These are phyloP conservation scores for Prunus mongolica DNA, from an alignment of 306 rosid species.

Conservation along the genomic window DNA sequence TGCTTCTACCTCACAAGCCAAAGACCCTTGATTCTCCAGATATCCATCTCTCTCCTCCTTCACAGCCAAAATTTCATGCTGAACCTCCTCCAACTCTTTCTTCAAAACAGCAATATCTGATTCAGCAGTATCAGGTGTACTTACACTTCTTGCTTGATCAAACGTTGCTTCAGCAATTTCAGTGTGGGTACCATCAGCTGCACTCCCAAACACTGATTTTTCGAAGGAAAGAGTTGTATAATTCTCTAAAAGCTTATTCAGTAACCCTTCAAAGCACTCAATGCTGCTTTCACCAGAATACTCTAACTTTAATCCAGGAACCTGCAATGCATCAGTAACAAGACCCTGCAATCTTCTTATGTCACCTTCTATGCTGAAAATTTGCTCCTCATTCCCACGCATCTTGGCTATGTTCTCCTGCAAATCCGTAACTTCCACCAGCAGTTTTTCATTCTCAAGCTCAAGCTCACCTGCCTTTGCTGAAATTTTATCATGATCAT, in stretches of 20 bases:
- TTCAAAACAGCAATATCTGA: slow-evolving; percentile 43
- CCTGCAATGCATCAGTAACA: slow-evolving; percentile 53
- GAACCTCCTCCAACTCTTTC: slow-evolving; percentile 69
- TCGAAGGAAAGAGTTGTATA: slow-evolving; percentile 36
- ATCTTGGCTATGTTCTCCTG: slow-evolving; percentile 48
- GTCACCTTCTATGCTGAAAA: slow-evolving; percentile 42
- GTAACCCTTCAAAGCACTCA: slow-evolving; percentile 60
- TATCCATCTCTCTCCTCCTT: slow-evolving; percentile 64
- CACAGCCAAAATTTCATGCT: slow-evolving; percentile 50
- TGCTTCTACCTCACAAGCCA: slow-evolving; percentile 59
- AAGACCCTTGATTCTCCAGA: slow-evolving; percentile 52
- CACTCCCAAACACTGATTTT: slow-evolving; percentile 32
- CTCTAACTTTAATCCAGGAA: slow-evolving; percentile 35
- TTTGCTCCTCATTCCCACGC: slow-evolving; percentile 42
- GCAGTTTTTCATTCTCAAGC: slow-evolving; percentile 57
- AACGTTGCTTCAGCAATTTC: slow-evolving; percentile 31
- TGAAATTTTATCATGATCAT: slow-evolving; percentile 50
- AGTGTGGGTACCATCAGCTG: slow-evolving; percentile 25
- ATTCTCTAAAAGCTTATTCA: slow-evolving; percentile 64
- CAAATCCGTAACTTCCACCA: slow-evolving; percentile 45
- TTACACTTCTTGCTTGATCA: slow-evolving; percentile 40
- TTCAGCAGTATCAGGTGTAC: slow-evolving; percentile 32
- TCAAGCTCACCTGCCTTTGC: slow-evolving; percentile 44
- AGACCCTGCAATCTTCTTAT: slow-evolving; percentile 57
- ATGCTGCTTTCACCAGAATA: slow-evolving; percentile 50